Conservation (phyloP, 176 grass and related monocot genomes). For the Avena eriantha region DNA sequence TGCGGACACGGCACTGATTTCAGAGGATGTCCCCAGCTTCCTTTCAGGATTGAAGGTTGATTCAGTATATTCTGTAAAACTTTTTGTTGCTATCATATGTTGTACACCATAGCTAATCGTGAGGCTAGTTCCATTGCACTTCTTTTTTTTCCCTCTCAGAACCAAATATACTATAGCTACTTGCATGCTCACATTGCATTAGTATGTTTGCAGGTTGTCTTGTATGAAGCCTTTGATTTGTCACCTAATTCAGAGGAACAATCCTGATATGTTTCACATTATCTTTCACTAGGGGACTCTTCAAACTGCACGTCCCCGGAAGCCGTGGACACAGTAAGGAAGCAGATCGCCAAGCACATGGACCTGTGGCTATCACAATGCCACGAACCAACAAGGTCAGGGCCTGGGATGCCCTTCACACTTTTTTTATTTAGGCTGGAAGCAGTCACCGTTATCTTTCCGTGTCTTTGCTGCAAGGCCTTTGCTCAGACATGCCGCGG, state of each 20-base stretch:
- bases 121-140: background rate
- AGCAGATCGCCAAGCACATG: slow-evolving; percentile 68
- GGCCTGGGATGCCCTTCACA: slow-evolving; percentile 8
- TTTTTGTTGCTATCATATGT: background rate
- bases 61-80: background rate
- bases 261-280: slow-evolving; percentile 39
- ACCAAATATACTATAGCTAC: no score
- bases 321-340: slow-evolving; percentile 69
- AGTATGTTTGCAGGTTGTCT: background rate
- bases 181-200: background rate
- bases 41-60: slow-evolving; percentile 83
- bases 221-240: background rate
- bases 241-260: background rate
- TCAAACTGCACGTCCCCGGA: slow-evolving; percentile 77
- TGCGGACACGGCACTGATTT: slow-evolving; percentile 94
- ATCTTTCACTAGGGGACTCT: slow-evolving; percentile 57
- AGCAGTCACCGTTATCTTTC: background rate
- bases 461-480: background rate
- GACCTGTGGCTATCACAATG: slow-evolving; percentile 88
- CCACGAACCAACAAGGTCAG: slow-evolving; percentile 47
- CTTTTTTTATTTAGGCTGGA: background rate
- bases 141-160: background rate
- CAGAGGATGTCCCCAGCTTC: slow-evolving; percentile 87
- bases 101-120: background rate
- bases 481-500: background rate